Evolutionary conservation across 306 rosid species (phyloP).

Genomic region (Casuarina equisetifolia): DNA sequence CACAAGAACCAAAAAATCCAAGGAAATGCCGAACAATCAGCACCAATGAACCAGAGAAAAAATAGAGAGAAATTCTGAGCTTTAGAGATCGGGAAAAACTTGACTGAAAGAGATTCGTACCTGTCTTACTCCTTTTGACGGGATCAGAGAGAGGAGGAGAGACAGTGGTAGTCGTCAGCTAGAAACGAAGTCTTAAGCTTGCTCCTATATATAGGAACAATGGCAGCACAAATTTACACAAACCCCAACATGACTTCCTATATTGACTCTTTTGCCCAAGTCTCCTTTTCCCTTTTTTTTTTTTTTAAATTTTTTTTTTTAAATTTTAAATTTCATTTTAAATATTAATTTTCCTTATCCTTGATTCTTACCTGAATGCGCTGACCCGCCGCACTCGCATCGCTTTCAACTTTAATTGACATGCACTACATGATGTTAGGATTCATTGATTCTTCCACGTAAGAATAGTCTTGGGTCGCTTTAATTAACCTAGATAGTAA

Average conservation of each 20-base stretch:
- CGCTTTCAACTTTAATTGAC: too few relatives aligned
- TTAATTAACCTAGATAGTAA: too few relatives aligned
- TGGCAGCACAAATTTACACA: background rate
- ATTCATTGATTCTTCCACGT: too few relatives aligned
- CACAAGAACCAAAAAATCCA: background rate
- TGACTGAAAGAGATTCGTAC: constrained; percentile 8
- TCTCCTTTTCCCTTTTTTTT: background rate
- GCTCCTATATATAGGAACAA: background rate
- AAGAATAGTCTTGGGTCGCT: too few relatives aligned
- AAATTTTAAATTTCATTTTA: too few relatives aligned
- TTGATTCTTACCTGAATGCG: too few relatives aligned
- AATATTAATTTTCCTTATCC: too few relatives aligned
- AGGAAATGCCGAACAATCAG: constrained; percentile 14
- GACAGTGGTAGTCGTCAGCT: background rate
- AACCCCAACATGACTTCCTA: background rate
- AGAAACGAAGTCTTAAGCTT: background rate
- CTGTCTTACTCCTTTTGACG: background rate
- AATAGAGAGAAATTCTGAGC: background rate
- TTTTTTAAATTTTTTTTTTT: background rate
- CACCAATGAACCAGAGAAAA: background rate
- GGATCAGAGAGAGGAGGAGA: background rate
- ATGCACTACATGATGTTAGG: too few relatives aligned
- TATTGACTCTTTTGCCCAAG: background rate
- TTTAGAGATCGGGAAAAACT: background rate
- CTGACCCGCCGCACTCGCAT: too few relatives aligned